A percentile compares a stretch with the other conserved stretches of the same genome.
Evolutionary conservation across 345 rosid genomes (phyloP).

Genomic region (Gossypium ekmanianum): DNA sequence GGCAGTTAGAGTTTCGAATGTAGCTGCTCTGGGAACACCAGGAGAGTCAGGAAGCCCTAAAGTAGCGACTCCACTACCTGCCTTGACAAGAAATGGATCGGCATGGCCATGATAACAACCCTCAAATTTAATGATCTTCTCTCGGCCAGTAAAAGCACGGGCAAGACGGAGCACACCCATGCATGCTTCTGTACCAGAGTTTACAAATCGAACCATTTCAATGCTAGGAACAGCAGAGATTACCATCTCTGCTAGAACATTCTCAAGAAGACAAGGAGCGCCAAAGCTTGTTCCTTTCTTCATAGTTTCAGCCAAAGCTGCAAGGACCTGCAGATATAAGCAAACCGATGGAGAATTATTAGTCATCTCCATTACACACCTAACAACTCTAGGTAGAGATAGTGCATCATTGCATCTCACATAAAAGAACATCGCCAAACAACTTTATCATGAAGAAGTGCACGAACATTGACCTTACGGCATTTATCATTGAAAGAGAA

Average conservation of each 20-base stretch:
- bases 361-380: neutral
- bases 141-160: slow-evolving; percentile 74
- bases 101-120: slow-evolving; percentile 99
- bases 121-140: slow-evolving; percentile 79
- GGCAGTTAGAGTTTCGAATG: slow-evolving; percentile 72
- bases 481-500: neutral
- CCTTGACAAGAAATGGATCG: slow-evolving; percentile 87
- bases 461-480: neutral
- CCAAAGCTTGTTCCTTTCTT: slow-evolving; percentile 99
- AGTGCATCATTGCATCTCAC: neutral
- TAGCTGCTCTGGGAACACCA: slow-evolving; percentile 88
- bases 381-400: neutral
- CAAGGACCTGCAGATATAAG: slow-evolving; percentile 56
- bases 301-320: slow-evolving; percentile 84
- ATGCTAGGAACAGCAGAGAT: slow-evolving; percentile 90
- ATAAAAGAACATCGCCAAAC: neutral
- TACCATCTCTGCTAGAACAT: slow-evolving; percentile 82
- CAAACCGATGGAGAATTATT: neutral
- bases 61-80: slow-evolving; percentile 97
- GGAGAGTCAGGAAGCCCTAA: slow-evolving; percentile 91
- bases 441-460: neutral
- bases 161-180: slow-evolving; percentile 95
- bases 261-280: slow-evolving; percentile 95
- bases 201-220: slow-evolving; percentile 93
- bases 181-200: slow-evolving; percentile 94